Evolutionary conservation across 805 yeast genomes (phyloP).

Genomic region (Torulaspora indica): DNA sequence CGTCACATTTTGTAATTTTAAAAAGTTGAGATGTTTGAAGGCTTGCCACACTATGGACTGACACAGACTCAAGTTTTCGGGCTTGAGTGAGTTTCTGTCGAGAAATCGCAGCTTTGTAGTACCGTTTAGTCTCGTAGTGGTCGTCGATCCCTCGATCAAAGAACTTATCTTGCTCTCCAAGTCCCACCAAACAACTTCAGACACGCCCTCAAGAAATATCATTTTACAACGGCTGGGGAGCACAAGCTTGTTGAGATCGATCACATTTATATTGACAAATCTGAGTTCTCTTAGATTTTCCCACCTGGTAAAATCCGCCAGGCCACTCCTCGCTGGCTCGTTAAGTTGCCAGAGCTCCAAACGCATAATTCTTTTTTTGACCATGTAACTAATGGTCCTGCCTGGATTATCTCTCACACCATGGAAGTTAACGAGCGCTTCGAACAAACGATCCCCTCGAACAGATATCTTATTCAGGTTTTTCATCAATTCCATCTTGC

Average conservation of each 20-base stretch:
- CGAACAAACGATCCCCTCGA: constrained; percentile 23
- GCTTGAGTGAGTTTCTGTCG: constrained; percentile 7
- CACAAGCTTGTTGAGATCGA: constrained; percentile 27
- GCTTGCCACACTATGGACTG: constrained; percentile 7
- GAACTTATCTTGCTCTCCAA: constrained; percentile 8
- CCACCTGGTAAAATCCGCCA: constrained; percentile 32
- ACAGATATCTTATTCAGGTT: constrained; percentile 19
- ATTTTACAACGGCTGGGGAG: constrained; percentile 25
- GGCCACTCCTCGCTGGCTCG: constrained; percentile 13
- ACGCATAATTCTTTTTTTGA: constrained; percentile 20
- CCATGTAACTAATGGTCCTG: constrained; percentile 24
- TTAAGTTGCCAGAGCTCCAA: constrained; percentile 18
- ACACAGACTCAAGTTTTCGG: constrained; percentile 5
- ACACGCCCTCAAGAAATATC: constrained; percentile 16
- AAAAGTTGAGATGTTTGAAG: constrained; percentile 15
- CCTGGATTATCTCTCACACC: constrained; percentile 33
- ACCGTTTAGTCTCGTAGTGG: background rate
- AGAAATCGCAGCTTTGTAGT: constrained; percentile 2
- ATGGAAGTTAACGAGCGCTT: constrained; percentile 28
- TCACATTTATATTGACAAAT: constrained; percentile 13
- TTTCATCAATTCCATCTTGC: constrained; percentile 23
- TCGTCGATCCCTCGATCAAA: constrained; percentile 1
- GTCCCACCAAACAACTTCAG: constrained; percentile 30
- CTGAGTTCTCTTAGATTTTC: constrained; percentile 23
- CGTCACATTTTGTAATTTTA: constrained; percentile 14